Percentiles rank a stretch among this genome's conserved stretches.
Evolutionary conservation across 1,284 basidiomycete species (phyloP).

Genomic region (Ceraceosorus guamensis): DNA sequence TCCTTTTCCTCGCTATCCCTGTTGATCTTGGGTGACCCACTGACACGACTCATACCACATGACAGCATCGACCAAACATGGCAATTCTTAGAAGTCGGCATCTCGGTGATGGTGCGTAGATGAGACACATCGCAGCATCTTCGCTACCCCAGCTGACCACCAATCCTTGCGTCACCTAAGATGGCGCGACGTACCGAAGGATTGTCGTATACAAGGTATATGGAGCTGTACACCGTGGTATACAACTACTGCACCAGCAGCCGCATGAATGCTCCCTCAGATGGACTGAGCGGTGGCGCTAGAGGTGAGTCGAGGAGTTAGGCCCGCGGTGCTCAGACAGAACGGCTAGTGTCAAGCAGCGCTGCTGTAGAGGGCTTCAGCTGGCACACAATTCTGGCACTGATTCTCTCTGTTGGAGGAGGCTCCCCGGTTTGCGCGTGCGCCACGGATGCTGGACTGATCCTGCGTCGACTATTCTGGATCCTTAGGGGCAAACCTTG

Average conservation of each 20-base stretch:
- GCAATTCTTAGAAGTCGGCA: not conserved
- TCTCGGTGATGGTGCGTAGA: not conserved
- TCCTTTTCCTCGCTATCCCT: not conserved
- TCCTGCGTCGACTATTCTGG: too few relatives aligned
- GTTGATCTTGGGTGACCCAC: not conserved
- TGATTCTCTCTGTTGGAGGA: too few relatives aligned
- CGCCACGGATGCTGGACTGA: too few relatives aligned
- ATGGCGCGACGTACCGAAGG: conserved; percentile 62
- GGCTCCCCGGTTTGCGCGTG: too few relatives aligned
- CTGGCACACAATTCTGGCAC: too few relatives aligned
- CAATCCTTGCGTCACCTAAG: not conserved
- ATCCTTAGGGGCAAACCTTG: conserved; percentile 70
- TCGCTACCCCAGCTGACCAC: conserved; percentile 11
- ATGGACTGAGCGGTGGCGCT: not conserved
- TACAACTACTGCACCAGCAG: conserved; percentile 84
- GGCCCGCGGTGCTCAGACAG: too few relatives aligned
- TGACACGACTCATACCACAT: not conserved
- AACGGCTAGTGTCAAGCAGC: too few relatives aligned
- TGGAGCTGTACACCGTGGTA: conserved; percentile 75
- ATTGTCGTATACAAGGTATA: conserved; percentile 85
- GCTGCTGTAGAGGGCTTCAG: too few relatives aligned
- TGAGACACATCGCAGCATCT: not conserved
- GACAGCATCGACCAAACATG: not conserved
- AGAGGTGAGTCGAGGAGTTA: too few relatives aligned
- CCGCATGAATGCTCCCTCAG: conserved; percentile 5